phyloP scores from a whole-genome alignment of 257 asterid species.

The Nemophila menziesii region DNA sequence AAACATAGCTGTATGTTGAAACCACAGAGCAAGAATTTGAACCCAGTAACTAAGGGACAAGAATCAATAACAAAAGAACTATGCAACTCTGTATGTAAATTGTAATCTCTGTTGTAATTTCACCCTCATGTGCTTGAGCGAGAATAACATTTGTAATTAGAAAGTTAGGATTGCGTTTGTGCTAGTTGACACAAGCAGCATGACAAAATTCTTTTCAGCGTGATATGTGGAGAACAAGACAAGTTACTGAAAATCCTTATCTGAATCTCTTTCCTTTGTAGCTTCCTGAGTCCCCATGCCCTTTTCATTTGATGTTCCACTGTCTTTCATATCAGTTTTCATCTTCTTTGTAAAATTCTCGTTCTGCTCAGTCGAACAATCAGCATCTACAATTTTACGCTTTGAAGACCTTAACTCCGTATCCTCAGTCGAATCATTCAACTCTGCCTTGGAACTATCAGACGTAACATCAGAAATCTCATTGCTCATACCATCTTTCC shows the following conservation, averaged over 20 bases:
- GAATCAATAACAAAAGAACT: too few species aligned
- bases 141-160: neutral
- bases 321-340: conserved; percentile 14
- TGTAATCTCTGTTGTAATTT: neutral
- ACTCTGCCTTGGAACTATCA: conserved; percentile 3
- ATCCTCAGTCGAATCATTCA: conserved; percentile 11
- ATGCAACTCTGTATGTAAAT: too few species aligned
- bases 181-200: neutral
- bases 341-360: conserved; percentile 14
- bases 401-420: conserved; percentile 19
- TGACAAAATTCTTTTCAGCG: too few species aligned
- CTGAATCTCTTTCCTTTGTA: neutral
- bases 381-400: conserved; percentile 19
- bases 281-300: neutral
- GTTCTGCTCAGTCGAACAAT: conserved; percentile 9
- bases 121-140: neutral
- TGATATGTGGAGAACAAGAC: neutral
- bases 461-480: conserved; percentile 9
- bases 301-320: conserved; percentile 1
- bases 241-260: neutral
- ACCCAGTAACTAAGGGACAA: too few species aligned
- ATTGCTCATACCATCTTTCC: conserved; percentile 11
- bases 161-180: neutral
- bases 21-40: too few species aligned
- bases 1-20: too few species aligned